Evolutionary conservation across 768 basidiomycete species (phyloP).

Genomic region (Inosperma sp.): DNA sequence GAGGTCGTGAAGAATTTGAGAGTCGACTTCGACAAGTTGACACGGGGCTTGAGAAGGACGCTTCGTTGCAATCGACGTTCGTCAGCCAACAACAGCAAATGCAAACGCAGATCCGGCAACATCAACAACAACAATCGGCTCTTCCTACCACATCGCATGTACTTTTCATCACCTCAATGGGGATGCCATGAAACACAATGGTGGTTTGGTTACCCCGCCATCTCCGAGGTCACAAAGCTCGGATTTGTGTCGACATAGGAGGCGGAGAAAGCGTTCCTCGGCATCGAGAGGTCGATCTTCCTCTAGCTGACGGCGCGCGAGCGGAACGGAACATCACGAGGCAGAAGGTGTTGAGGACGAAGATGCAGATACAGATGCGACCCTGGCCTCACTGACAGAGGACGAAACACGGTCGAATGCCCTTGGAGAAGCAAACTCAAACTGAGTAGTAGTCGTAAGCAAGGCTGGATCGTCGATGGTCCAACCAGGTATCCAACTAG

Average conservation of each 20-base stretch:
- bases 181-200: constrained; percentile 31
- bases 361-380: constrained; percentile 22
- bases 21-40: constrained; percentile 48
- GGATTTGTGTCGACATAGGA: constrained; percentile 49
- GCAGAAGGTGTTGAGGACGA: no score
- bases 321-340: constrained; percentile 8
- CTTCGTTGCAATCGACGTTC: constrained; percentile 30
- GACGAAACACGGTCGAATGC: constrained; percentile 1
- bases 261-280: constrained; percentile 37
- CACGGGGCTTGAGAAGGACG: constrained; percentile 45
- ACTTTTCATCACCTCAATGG: constrained; percentile 28
- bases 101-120: constrained; percentile 21
- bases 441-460: constrained; percentile 6
- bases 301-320: constrained; percentile 17
- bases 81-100: constrained; percentile 36
- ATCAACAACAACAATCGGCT: constrained; percentile 10
- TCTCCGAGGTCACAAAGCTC: constrained; percentile 69
- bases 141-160: not conserved
- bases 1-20: constrained; percentile 78
- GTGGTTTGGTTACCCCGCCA: constrained; percentile 69
- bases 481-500: constrained; percentile 16
- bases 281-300: constrained; percentile 19
- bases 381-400: constrained; percentile 16
- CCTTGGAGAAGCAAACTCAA: not conserved
- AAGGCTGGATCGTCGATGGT: constrained; percentile 8